phyloP scores from a whole-genome alignment of 345 rosid species.

The Brassica juncea region DNA sequence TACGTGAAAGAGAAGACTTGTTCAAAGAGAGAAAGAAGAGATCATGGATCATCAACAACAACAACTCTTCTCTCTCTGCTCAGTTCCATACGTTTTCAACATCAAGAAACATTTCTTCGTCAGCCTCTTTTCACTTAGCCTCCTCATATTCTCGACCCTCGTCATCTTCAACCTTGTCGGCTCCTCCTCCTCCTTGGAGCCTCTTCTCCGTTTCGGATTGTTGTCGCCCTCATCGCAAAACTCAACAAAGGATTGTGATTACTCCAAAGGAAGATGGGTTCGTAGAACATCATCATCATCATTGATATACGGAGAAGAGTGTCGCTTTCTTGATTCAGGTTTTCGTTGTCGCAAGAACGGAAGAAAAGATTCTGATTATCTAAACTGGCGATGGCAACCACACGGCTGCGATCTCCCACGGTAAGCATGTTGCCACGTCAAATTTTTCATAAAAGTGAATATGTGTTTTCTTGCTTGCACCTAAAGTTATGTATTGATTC shows the following conservation, averaged over 20 bases:
- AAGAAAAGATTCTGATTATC: conserved; percentile 62
- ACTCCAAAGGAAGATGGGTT: conserved; percentile 72
- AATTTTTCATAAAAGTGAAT: background rate
- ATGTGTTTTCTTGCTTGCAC: background rate
- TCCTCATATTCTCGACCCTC: conserved; percentile 46
- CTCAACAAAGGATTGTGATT: conserved; percentile 48
- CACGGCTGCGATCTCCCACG: conserved; percentile 72
- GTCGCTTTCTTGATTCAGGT: conserved; percentile 84
- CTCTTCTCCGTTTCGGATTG: conserved; percentile 34
- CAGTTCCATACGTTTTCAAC: conserved; percentile 28
- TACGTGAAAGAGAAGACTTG: conserved; percentile 28
- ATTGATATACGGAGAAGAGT: conserved; percentile 52
- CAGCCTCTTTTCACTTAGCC: conserved; percentile 32
- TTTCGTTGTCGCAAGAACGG: conserved; percentile 68
- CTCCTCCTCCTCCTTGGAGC: conserved; percentile 27
- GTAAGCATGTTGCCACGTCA: conserved; percentile 41
- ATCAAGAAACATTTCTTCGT: conserved; percentile 44
- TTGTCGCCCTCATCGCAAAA: background rate
- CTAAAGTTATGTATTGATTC: conserved; percentile 24
- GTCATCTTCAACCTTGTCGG: conserved; percentile 29
- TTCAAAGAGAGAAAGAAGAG: conserved; percentile 33
- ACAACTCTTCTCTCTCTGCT: conserved; percentile 25
- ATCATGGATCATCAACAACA: conserved; percentile 31
- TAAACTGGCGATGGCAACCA: conserved; percentile 91
- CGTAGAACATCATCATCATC: conserved; percentile 40